Percentiles rank a stretch among this genome's conserved stretches.
phyloP scores from a whole-genome alignment of 1,284 basidiomycete species.

The Apiotrichum gamsii region DNA sequence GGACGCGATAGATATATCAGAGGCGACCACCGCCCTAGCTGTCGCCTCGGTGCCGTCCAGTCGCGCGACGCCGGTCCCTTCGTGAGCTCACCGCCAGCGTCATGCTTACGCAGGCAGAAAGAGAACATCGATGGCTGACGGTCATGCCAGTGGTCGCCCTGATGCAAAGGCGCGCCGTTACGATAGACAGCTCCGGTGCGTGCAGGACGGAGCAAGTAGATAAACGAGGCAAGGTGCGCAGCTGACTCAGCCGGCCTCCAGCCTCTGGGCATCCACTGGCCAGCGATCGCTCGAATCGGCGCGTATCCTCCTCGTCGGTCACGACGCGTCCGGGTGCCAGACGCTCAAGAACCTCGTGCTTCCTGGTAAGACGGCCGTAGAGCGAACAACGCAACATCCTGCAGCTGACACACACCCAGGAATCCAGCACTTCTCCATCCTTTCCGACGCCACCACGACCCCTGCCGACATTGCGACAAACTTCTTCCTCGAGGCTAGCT shows the following conservation, averaged over 20 bases:
- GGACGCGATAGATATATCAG: constrained; percentile 35
- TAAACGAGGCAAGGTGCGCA: no score
- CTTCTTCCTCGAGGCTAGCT: constrained; percentile 79
- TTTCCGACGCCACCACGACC: constrained; percentile 61
- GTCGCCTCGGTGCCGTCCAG: constrained; percentile 4
- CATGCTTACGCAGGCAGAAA: no score
- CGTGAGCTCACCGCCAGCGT: constrained; percentile 11
- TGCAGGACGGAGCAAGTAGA: constrained; percentile 4
- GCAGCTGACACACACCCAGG: constrained; percentile 48
- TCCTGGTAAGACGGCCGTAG: constrained; percentile 57
- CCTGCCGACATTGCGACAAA: constrained; percentile 85
- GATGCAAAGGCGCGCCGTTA: constrained; percentile 82
- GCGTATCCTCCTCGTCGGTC: constrained; percentile 72
- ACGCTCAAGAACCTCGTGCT: constrained; percentile 92
- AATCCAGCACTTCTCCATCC: constrained; percentile 81
- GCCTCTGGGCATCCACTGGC: constrained; percentile 90
- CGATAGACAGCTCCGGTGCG: constrained; percentile 81
- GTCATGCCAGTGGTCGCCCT: constrained; percentile 50
- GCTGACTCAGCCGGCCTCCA: constrained; percentile 35
- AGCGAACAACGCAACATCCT: no score
- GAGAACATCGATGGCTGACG: no score
- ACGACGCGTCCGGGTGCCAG: constrained; percentile 71
- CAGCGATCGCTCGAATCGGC: constrained; percentile 85
- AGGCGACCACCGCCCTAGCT: constrained; percentile 25
- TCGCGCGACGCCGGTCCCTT: constrained; percentile 13